A percentile compares a stretch with the other conserved stretches of the same genome.
Conservation (phyloP, 805 yeast genomes). For the Barnettozyma wickerhamii region DNA sequence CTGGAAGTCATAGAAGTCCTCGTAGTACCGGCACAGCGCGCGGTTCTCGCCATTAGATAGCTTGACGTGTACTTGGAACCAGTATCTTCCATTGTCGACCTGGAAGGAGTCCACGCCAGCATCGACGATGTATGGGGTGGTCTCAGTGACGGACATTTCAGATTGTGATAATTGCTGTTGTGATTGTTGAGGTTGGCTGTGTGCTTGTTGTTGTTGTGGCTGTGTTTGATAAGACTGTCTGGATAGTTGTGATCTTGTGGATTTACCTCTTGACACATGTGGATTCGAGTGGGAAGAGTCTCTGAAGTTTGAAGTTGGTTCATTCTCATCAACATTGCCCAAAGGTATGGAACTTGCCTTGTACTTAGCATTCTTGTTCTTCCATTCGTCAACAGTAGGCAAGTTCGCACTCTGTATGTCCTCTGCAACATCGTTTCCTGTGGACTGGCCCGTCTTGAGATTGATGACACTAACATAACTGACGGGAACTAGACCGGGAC, state of each 20-base stretch:
- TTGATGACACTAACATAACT: constrained; percentile 85
- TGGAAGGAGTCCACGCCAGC: constrained; percentile 79
- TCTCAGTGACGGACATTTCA: constrained; percentile 9
- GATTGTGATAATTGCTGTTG: constrained; percentile 11
- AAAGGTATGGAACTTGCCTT: constrained; percentile 84
- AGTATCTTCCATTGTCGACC: constrained; percentile 80
- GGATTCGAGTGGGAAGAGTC: constrained; percentile 1
- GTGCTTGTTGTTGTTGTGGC: constrained; percentile 4
- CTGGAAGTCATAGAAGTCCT: constrained; percentile 94
- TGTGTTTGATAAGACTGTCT: not conserved
- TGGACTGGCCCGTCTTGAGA: constrained; percentile 56
- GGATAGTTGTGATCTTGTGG: not conserved
- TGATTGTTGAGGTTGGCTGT: constrained; percentile 7
- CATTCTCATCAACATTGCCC: constrained; percentile 45
- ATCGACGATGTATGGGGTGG: constrained; percentile 24
- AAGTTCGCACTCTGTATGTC: constrained; percentile 64
- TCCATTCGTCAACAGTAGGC: constrained; percentile 97
- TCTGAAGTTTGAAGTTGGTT: constrained; percentile 3
- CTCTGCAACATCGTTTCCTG: constrained; percentile 48
- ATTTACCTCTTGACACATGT: constrained; percentile 5
- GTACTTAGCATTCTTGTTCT: constrained; percentile 81
- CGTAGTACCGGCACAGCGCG: constrained; percentile 81
- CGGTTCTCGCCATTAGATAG: constrained; percentile 66
- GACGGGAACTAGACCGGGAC: constrained; percentile 95
- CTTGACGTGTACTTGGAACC: constrained; percentile 72